phyloP scores from a whole-genome alignment of 306 rosid species.

The Begonia loranthoides region DNA sequence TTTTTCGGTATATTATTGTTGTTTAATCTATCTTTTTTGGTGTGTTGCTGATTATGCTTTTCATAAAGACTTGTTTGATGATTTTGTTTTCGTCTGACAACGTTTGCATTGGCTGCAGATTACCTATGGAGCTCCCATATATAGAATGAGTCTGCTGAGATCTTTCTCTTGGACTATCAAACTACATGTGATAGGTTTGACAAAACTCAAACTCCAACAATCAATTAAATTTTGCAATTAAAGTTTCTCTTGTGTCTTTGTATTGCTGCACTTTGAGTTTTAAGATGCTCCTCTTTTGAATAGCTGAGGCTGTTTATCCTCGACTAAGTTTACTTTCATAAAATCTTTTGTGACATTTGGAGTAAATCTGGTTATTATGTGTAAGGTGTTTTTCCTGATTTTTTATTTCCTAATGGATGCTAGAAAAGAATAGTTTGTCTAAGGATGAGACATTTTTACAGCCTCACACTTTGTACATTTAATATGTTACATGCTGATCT shows the following conservation, averaged over 20 bases:
- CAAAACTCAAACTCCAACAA: slow-evolving; percentile 9
- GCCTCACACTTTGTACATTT: no score
- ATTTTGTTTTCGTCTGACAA: slow-evolving; percentile 11
- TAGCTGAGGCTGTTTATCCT: no score
- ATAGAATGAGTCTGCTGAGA: slow-evolving; percentile 45
- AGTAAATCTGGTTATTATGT: no score
- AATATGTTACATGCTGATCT: no score
- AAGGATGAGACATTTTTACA: no score
- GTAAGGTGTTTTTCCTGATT: no score
- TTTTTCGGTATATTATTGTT: not conserved
- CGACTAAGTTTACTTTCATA: no score
- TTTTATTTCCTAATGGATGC: no score
- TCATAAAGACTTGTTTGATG: no score
- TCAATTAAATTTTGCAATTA: not conserved
- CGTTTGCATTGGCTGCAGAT: slow-evolving; percentile 32
- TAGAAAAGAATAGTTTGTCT: no score
- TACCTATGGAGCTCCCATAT: slow-evolving; percentile 73
- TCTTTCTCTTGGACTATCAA: slow-evolving; percentile 53
- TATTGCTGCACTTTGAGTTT: not conserved
- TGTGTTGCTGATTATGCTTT: no score
- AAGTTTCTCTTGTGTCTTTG: not conserved
- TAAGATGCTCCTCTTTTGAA: not conserved
- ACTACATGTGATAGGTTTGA: slow-evolving; percentile 82
- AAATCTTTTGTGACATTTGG: no score
- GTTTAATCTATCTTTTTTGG: not conserved